phyloP scores from a whole-genome alignment of 83 land plant species.

The Diphasiastrum complanatum region DNA sequence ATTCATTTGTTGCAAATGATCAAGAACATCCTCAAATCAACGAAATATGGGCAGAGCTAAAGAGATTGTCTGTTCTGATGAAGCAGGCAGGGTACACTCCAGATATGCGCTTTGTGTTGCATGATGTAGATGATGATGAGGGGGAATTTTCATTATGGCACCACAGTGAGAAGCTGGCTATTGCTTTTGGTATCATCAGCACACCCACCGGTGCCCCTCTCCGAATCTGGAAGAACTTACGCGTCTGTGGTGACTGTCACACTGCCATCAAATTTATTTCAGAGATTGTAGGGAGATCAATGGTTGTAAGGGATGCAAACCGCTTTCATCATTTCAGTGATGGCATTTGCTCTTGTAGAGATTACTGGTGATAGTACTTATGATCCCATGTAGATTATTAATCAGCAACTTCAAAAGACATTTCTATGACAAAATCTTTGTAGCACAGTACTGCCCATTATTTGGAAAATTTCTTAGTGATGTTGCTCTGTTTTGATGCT shows the following conservation, averaged over 20 bases:
- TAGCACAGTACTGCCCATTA: too few relatives aligned
- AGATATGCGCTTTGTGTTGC: not conserved
- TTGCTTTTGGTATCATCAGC: constrained; percentile 6
- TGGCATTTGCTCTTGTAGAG: constrained; percentile 2
- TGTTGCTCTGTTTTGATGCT: too few relatives aligned
- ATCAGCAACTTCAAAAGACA: too few relatives aligned
- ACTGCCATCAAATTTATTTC: constrained; percentile 2
- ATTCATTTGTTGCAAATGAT: not conserved
- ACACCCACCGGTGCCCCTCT: not conserved
- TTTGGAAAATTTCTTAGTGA: too few relatives aligned
- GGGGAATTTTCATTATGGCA: not conserved
- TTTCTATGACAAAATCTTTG: too few relatives aligned
- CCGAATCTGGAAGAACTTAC: not conserved
- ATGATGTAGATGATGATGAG: not conserved
- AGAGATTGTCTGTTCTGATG: not conserved
- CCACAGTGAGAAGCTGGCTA: constrained; percentile 7
- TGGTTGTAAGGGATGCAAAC: not conserved
- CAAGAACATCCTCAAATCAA: not conserved
- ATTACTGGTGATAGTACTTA: constrained; percentile 7
- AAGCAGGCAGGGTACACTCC: not conserved
- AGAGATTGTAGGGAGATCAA: not conserved
- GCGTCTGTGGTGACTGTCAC: constrained; percentile 1
- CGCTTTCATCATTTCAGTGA: not conserved
- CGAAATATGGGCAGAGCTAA: not conserved
- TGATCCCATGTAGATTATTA: too few relatives aligned